phyloP scores from a whole-genome alignment of 2,329 filamentous ascomycete species.

The Sporothrix variecibatus region DNA sequence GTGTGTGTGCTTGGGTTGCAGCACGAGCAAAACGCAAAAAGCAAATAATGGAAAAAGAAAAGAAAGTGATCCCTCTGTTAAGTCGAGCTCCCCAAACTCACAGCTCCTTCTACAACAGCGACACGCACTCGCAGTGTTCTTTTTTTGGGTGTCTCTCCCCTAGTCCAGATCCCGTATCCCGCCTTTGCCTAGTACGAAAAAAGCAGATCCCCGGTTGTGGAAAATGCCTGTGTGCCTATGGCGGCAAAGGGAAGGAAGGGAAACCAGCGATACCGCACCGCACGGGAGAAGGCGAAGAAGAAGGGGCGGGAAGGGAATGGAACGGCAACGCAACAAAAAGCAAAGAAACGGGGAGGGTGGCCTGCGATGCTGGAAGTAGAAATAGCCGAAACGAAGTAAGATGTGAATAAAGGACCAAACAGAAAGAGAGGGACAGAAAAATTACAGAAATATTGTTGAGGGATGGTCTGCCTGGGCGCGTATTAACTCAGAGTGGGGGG shows the following conservation, averaged over 20 bases:
- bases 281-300: conserved; percentile 17
- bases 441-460: too few relatives aligned
- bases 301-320: conserved; percentile 18
- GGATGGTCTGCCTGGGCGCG: neutral
- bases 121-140: neutral
- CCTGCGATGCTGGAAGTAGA: neutral
- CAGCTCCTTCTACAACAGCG: neutral
- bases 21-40: neutral
- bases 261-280: neutral
- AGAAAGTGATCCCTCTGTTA: neutral
- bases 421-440: neutral
- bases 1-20: conserved; percentile 6
- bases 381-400: conserved; percentile 8
- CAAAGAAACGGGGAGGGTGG: neutral
- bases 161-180: conserved; percentile 15
- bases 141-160: neutral
- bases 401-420: neutral
- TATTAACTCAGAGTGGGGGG: neutral
- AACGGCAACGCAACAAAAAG: conserved; percentile 6
- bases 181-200: conserved; percentile 21
- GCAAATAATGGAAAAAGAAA: neutral
- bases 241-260: conserved; percentile 3
- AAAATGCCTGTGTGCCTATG: neutral
- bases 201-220: neutral
- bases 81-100: neutral